Evolutionary conservation across 2,329 filamentous ascomycete genomes (phyloP), one percentile per base, ranked within the genome.

Genomic region (Apiospora kogelbergensis): DNA sequence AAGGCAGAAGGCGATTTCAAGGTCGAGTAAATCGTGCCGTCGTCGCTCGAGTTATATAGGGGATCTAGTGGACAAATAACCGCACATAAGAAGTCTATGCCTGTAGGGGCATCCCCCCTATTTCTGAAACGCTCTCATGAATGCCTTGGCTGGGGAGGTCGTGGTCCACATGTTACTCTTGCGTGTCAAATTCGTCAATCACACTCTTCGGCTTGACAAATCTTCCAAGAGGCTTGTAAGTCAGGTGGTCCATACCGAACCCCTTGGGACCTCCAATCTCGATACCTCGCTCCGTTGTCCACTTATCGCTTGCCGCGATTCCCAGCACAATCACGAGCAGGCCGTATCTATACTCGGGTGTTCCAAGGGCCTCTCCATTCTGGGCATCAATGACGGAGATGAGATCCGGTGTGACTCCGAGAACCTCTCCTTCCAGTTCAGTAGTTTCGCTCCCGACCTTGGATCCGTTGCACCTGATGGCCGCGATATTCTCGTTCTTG

Each of bases 401-500:
- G 7, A 90, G 76, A 68, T 90, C 88, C 0, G 88, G 88, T 1
- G 88, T 87, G 1, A 86, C 82, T 1, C 85, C 84, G 1, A 89
- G 74, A 0, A 88, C 76, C 57, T 77, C 74, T 11, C 68, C 75
- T 57, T 76, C 74, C 65, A 71, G 75, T 68, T 84, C 83, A n/a
- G 79, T 76, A 1, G 75, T 72, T 17, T 78, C 72, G 13, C 76
- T 76, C 6, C 78, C 75, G 0, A 81, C 71, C 10, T 68, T 67
- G 7, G 71, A 72, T 26, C 67, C 70, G 6, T 71, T 70, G 53
- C 77, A 70, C 66, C 73, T 79, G 63, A 84, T 79, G 0, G 87
- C 90, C n/a, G 86, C 86, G 60, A 93, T 90, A 73, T 92, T 93
- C 75, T 93, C 90, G 77, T 93, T 93, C 80, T 92, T 92, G 81